Conservation (phyloP, 768 basidiomycete genomes). For the Macrolepiota dolichaula region DNA sequence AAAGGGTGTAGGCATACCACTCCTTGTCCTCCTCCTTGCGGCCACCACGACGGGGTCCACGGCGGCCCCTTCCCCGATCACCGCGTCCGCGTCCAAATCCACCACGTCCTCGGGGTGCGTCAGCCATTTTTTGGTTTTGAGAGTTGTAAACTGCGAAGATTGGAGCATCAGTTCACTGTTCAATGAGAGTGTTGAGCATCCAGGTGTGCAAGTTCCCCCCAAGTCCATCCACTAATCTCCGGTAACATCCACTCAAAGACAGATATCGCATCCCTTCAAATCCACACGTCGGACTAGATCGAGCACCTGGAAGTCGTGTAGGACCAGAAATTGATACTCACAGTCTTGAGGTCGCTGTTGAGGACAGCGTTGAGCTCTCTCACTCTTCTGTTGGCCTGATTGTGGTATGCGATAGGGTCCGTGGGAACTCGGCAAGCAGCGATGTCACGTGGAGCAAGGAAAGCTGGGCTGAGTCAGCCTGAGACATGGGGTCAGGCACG, state of each 20-base stretch:
- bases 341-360: conserved; percentile 38
- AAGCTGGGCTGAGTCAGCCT: conserved; percentile 22
- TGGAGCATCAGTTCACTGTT: not conserved
- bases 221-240: conserved; percentile 12
- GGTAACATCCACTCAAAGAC: conserved; percentile 47
- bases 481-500: not conserved
- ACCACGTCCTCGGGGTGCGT: conserved; percentile 68
- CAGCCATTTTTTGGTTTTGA: conserved; percentile 62
- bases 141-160: conserved; percentile 12
- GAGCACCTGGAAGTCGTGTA: conserved; percentile 5
- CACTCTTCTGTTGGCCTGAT: conserved; percentile 14
- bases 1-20: conserved; percentile 55
- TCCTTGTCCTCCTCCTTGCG: conserved; percentile 99
- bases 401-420: conserved; percentile 1
- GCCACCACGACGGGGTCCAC: conserved; percentile 90
- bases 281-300: not conserved
- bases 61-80: conserved; percentile 84
- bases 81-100: conserved; percentile 89
- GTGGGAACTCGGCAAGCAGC: conserved; percentile 18
- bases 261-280: not conserved
- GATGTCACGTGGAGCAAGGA: conserved; percentile 6
- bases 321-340: conserved; percentile 25
- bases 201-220: not conserved
- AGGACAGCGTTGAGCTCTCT: conserved; percentile 29
- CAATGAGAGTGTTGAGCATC: not conserved